Evolutionary conservation across 768 basidiomycete species (phyloP), one percentile per base, ranked within the genome.

Genomic region (Rhodosporidiobolus sp.): DNA sequence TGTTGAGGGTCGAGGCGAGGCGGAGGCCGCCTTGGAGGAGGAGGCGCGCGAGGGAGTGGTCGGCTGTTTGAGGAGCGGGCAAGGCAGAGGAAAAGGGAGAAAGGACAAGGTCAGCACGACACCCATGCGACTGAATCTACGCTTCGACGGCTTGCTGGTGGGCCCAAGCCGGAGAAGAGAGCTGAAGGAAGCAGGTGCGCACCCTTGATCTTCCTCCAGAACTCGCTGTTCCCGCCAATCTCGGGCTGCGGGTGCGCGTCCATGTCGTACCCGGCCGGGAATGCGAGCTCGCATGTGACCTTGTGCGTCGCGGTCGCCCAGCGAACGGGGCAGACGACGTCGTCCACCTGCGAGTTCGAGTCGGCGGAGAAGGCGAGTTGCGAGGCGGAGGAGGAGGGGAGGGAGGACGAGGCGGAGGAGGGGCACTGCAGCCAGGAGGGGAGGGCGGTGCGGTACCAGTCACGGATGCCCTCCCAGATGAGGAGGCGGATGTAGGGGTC

Each of bases 21-120:
- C 94, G 85, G 43, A 95, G 82, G 2, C 93, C 94, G 0, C 83
- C 93, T 83, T 89, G 89, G 0, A 90, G 89, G 50, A 98, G 82
- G 75, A 96, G 79, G 81, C 87, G 87, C 84, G 96, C 93, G 4
- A 98, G 76, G 48, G 93, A 81, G 85, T 88, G 87, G 70, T 86
- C 82, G 32, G 87, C 81, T 70, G 64, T 20, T 9, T 20, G 22
- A 0, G 20, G 5, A 22, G n/a, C 30, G 12, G 38, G 52, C 3
- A 46, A n/a, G 89, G 66, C 90, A 84, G 0, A 30, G 43, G 43
- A 14, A 20, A 30, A 24, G 7, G 53, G 17, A 30, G 62, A 49
- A 8, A 28, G 22, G 89, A 65, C 90, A 84, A 0, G 88, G 85
- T n/a, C n/a, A n/a, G n/a, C n/a, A n/a, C n/a, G n/a, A n/a, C n/a